Conservation (phyloP, 2,329 filamentous ascomycete genomes). For the Fusarium sp. region DNA sequence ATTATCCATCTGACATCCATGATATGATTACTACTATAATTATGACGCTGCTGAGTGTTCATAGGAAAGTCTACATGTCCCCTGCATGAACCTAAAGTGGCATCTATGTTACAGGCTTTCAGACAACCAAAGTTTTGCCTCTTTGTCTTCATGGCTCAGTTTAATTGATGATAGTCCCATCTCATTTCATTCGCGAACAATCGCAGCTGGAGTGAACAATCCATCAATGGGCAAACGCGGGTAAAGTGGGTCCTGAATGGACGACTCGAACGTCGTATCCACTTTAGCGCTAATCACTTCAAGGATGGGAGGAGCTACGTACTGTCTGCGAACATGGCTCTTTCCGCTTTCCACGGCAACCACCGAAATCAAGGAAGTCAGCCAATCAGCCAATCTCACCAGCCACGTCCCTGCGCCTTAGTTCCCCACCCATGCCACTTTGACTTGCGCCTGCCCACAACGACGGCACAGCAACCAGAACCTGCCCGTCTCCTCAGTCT, state of each 20-base stretch:
- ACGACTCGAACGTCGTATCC: background rate
- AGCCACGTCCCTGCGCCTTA: constrained; percentile 23
- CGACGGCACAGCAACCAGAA: constrained; percentile 41
- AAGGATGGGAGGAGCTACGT: background rate
- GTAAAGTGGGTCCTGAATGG: background rate
- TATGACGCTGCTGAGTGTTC: background rate
- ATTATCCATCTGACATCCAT: background rate
- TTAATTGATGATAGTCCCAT: background rate
- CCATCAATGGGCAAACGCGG: background rate
- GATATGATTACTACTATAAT: background rate
- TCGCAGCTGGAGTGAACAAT: background rate
- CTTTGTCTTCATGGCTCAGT: background rate
- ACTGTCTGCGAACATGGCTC: constrained; percentile 16
- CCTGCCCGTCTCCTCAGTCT: constrained; percentile 30
- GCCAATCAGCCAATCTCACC: constrained; percentile 15
- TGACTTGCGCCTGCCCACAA: constrained; percentile 25
- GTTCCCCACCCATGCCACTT: constrained; percentile 13
- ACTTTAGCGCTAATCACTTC: background rate
- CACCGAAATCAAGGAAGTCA: background rate
- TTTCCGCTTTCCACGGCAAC: constrained; percentile 30
- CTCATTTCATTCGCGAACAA: background rate
- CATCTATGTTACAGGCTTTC: background rate
- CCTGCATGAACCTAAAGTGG: background rate
- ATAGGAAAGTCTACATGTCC: background rate
- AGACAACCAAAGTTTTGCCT: background rate